These are phyloP conservation scores for Xylariaceae sp. DNA, from an alignment of 2,329 filamentous ascomycete species.

Conservation along the genomic window DNA sequence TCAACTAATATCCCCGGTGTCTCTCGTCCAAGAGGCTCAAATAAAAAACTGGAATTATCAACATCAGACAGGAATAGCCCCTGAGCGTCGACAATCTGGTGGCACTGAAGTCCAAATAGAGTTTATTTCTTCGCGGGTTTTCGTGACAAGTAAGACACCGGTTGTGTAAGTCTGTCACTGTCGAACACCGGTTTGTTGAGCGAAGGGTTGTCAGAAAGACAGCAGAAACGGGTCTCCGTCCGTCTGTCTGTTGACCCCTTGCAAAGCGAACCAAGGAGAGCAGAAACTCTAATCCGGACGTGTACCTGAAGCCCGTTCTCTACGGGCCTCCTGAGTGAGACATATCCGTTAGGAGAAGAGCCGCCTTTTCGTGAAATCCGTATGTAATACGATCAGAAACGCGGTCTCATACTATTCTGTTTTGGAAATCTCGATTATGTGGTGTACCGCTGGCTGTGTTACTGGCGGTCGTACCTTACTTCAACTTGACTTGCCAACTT, in stretches of 20 bases:
- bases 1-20: too few species aligned
- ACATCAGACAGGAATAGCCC: too few species aligned
- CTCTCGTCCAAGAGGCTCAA: too few species aligned
- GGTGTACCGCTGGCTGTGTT: too few species aligned
- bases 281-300: slow-evolving; percentile 11
- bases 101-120: slow-evolving; percentile 16
- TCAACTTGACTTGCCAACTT: neutral
- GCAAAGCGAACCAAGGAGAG: slow-evolving; percentile 10
- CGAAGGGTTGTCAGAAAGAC: neutral
- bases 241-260: slow-evolving; percentile 11
- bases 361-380: neutral
- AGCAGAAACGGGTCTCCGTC: neutral
- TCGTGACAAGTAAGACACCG: neutral
- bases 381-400: neutral
- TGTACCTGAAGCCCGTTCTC: slow-evolving; percentile 7
- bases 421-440: neutral
- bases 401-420: neutral
- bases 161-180: slow-evolving; percentile 3
- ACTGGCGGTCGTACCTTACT: too few species aligned
- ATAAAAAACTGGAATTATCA: too few species aligned
- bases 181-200: too few species aligned
- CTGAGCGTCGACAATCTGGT: neutral
- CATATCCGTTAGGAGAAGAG: slow-evolving; percentile 1
- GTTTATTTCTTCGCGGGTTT: neutral
- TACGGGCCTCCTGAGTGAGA: slow-evolving; percentile 9